Base-by-base conservation (phyloP, 2,329 filamentous ascomycete species). In the Hysterium pulicare region DNA sequence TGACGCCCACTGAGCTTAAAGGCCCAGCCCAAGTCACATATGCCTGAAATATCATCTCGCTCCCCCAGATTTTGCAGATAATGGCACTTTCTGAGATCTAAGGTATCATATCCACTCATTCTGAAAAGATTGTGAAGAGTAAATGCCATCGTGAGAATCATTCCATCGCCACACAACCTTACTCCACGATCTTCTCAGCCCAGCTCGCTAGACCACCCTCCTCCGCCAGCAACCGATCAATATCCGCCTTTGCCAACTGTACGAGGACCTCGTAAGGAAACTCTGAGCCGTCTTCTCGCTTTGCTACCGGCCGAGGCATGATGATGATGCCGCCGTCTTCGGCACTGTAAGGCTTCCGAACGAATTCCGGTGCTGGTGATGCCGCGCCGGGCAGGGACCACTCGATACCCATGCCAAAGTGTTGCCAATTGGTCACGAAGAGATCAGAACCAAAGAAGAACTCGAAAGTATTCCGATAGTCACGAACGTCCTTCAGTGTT, bases 331-430 rank as follows among this genome's bases (percentile, higher is more conserved):
- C 61, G 26, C 62, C 62, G 44, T 66, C 62, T 8, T 54, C 49
- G 13, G 54, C 53, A 17, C 49, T 51, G 41, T 62, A 58, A 19
- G 57, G 50, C 42, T 57, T 51, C 44, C 62, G 53, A 38, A 66
- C 61, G 44, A 56, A 64, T 26, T 61, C 60, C n/a, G 62, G 59
- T 33, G 21, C 45, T 40, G 26, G 41, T 40, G 34, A 57, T 34
- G 60, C 55, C 8, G 62, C 62, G 11, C 62, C 61, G 21, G 62
- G 62, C 42, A 66, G 64, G 39, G 53, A 50, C 62, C 62, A 66
- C 38, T 54, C 48, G 23, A 55, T 41, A 38, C 64, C 58, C 8
- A 56, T 59, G 20, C 57, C 59, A 32, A 63, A 62, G 45, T 66
- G 59, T 32, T 63, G 49, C 62, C 62, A 66, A 16, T 57, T 61